A percentile compares a stretch with the other conserved stretches of the same genome.
These are phyloP conservation scores for Colletotrichum orbiculare DNA, from an alignment of 2,329 filamentous ascomycete genomes.

Conservation along the genomic window DNA sequence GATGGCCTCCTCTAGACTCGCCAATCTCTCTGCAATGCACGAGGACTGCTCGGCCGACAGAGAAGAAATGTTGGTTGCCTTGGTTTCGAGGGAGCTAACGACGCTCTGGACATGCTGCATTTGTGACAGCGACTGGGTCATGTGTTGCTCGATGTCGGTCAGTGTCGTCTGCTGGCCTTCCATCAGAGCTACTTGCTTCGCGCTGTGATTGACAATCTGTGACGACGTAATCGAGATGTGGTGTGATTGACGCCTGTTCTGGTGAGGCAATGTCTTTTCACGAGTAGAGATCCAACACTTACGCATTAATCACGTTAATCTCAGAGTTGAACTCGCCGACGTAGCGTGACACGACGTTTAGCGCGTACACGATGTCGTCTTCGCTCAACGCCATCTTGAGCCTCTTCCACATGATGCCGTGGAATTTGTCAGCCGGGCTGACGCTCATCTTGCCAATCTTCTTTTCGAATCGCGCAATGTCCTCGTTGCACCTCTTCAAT, in stretches of 20 bases:
- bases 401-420: background rate
- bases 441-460: background rate
- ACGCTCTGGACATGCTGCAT: constrained; percentile 1
- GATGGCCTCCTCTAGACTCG: too few relatives aligned
- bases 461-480: background rate
- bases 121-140: background rate
- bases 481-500: background rate
- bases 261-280: rapidly evolving
- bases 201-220: background rate
- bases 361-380: background rate
- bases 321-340: background rate
- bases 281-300: background rate
- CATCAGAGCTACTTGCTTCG: too few relatives aligned
- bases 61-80: too few relatives aligned
- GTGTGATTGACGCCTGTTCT: background rate
- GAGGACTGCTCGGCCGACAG: too few relatives aligned
- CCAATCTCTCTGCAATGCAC: too few relatives aligned
- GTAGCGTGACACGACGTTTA: background rate
- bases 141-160: background rate
- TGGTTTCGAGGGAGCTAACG: background rate
- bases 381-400: background rate
- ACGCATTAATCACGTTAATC: background rate
- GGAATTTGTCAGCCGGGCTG: background rate
- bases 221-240: background rate
- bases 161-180: too few relatives aligned